phyloP scores from a whole-genome alignment of 2,329 filamentous ascomycete species.

The Botrytis sinoallii region DNA sequence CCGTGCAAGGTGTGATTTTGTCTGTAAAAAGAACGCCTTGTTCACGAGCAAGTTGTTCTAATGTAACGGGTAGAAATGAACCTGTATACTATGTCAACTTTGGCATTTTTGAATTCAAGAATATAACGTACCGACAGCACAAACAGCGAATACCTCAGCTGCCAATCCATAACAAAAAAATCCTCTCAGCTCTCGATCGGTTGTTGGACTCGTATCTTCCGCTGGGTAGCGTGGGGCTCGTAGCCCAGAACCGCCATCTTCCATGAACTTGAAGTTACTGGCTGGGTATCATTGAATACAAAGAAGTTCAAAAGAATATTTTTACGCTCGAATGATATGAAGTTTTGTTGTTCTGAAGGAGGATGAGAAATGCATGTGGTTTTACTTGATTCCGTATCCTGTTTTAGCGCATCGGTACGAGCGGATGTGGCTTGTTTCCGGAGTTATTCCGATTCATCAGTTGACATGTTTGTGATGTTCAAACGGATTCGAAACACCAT shows the following conservation, averaged over 20 bases:
- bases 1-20: conserved; percentile 68
- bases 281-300: conserved; percentile 2
- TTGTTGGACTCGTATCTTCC: conserved; percentile 83
- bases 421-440: conserved; percentile 5
- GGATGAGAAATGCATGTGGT: neutral
- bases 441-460: neutral
- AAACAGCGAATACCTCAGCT: conserved; percentile 92
- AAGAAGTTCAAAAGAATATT: too few relatives aligned
- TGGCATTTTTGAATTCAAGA: neutral
- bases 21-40: conserved; percentile 84
- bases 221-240: conserved; percentile 60
- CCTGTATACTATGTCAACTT: conserved; percentile 43
- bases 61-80: conserved; percentile 93
- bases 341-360: neutral
- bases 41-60: conserved; percentile 90
- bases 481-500: neutral
- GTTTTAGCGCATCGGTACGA: conserved; percentile 4
- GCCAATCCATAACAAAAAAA: conserved; percentile 97
- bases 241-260: conserved; percentile 24
- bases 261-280: conserved; percentile 21
- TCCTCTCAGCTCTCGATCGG: conserved; percentile 77
- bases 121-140: conserved; percentile 66
- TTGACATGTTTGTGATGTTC: neutral
- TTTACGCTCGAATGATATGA: neutral
- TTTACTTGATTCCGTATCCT: neutral